A percentile compares a stretch with the other conserved stretches of the same genome.
Conservation (phyloP, 2,329 filamentous ascomycete species). For the Lachnum nothofagi region DNA sequence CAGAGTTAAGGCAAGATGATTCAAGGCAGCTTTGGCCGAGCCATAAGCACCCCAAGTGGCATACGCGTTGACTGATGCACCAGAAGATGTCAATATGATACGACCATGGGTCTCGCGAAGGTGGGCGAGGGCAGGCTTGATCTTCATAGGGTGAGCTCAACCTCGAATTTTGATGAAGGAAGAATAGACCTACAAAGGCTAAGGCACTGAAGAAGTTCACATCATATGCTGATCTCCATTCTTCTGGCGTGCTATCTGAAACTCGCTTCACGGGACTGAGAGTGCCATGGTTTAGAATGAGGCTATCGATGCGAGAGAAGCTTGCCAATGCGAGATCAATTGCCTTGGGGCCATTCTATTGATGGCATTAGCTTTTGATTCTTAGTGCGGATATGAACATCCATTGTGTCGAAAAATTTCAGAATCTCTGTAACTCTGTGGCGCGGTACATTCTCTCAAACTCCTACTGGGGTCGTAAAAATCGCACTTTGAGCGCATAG, state of each 20-base stretch:
- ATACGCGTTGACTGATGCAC: conserved; percentile 64
- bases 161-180: conserved; percentile 6
- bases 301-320: conserved; percentile 70
- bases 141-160: conserved; percentile 39
- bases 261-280: conserved; percentile 71
- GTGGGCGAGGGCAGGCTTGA: conserved; percentile 63
- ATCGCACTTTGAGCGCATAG: no score
- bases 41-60: conserved; percentile 76
- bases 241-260: conserved; percentile 59
- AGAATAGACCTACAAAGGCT: conserved; percentile 58
- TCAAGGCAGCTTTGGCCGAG: conserved; percentile 75
- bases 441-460: no score
- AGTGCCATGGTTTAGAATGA: conserved; percentile 84
- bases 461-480: no score
- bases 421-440: no score
- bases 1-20: conserved; percentile 70
- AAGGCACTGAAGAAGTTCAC: conserved; percentile 83
- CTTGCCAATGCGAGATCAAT: conserved; percentile 59
- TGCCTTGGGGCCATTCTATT: conserved; percentile 50
- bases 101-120: conserved; percentile 64
- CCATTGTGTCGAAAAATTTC: no score
- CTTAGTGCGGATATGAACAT: no score
- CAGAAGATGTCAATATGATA: conserved; percentile 75
- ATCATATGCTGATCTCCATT: conserved; percentile 73
- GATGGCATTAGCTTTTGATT: no score